Percentiles rank a stretch among this genome's conserved stretches.
These are phyloP conservation scores for Fraxinus paxiana DNA, from an alignment of 305 asterid genomes.

Conservation along the genomic window DNA sequence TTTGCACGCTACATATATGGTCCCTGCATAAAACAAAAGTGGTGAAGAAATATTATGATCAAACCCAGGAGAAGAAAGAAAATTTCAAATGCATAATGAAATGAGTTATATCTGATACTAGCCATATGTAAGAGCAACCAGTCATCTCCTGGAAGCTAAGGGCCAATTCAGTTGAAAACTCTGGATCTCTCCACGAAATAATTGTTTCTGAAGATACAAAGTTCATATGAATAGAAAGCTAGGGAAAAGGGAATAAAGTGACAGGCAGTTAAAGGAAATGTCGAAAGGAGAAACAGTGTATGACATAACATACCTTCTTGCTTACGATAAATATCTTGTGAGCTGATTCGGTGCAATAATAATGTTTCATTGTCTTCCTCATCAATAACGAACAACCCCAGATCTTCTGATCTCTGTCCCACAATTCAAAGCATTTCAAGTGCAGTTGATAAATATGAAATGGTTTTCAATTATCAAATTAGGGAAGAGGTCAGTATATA, in stretches of 20 bases:
- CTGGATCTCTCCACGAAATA: constrained; percentile 97
- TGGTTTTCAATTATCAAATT: background rate
- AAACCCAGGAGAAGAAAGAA: constrained; percentile 2
- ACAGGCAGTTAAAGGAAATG: background rate
- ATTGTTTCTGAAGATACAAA: constrained; percentile 62
- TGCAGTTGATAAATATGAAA: constrained; percentile 16
- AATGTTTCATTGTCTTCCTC: constrained; percentile 80
- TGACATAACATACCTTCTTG: constrained; percentile 69
- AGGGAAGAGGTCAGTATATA: background rate
- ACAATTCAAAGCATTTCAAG: constrained; percentile 26
- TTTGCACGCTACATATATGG: constrained; percentile 75
- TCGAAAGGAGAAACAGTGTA: constrained; percentile 1
- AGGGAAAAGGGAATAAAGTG: constrained; percentile 14
- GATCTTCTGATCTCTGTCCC: constrained; percentile 88
- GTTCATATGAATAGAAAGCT: constrained; percentile 2
- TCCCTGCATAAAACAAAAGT: constrained; percentile 60
- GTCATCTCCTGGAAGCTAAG: constrained; percentile 95
- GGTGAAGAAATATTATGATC: background rate
- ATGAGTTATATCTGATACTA: constrained; percentile 37
- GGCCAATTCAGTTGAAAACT: constrained; percentile 84
- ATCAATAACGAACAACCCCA: constrained; percentile 74
- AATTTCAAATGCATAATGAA: background rate
- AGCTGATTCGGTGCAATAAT: constrained; percentile 80
- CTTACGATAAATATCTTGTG: constrained; percentile 90
- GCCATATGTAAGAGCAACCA: constrained; percentile 95